phyloP scores from a whole-genome alignment of 768 basidiomycete species.

The Mycena vitilis region DNA sequence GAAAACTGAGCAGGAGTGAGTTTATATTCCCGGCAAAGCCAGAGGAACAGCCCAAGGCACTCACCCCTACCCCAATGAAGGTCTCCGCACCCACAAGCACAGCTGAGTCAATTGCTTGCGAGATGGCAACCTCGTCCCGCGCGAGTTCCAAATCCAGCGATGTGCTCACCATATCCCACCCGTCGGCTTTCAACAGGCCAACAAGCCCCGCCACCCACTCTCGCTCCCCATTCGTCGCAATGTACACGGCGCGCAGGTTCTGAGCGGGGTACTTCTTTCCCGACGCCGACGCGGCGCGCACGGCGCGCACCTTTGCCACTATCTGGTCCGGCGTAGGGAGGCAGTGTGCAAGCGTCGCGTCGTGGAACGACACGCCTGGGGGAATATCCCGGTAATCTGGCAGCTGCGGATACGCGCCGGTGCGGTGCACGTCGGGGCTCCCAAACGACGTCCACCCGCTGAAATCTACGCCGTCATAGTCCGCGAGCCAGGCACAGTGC shows the following conservation, averaged over 20 bases:
- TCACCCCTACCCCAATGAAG: slow-evolving; percentile 32
- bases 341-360: slow-evolving; percentile 52
- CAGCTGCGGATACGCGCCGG: slow-evolving; percentile 49
- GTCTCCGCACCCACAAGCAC: slow-evolving; percentile 22
- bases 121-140: slow-evolving; percentile 17
- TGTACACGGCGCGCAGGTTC: slow-evolving; percentile 51
- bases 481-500: slow-evolving; percentile 56
- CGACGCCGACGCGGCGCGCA: slow-evolving; percentile 34
- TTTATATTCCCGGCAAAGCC: too few species aligned
- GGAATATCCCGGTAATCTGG: slow-evolving; percentile 41
- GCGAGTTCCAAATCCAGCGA: slow-evolving; percentile 34
- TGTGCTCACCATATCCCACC: slow-evolving; percentile 53
- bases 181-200: slow-evolving; percentile 43
- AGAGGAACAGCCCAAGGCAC: too few species aligned
- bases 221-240: slow-evolving; percentile 58
- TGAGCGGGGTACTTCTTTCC: not conserved
- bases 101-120: slow-evolving; percentile 32
- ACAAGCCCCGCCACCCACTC: slow-evolving; percentile 56
- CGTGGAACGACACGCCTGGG: slow-evolving; percentile 36
- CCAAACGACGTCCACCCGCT: slow-evolving; percentile 58
- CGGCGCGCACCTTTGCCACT: slow-evolving; percentile 49
- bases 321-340: slow-evolving; percentile 54
- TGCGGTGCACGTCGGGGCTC: not conserved
- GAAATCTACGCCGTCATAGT: slow-evolving; percentile 44
- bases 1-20: too few species aligned